Conservation (phyloP, 176 grass and related monocot species). For the Alloteropsis semialata region DNA sequence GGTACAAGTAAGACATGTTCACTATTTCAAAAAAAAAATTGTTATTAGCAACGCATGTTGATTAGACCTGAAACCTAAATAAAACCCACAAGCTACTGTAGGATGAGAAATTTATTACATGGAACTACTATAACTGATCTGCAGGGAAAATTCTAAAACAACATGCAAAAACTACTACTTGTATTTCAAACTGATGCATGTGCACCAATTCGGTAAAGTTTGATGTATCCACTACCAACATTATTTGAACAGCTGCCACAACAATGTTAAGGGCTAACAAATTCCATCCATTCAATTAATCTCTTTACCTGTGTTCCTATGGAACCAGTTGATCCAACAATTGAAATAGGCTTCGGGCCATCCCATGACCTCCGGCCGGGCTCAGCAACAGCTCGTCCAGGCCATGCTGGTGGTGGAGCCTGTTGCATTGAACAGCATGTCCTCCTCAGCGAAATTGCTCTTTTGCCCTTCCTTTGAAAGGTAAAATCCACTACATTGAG, state of each 20-base stretch:
- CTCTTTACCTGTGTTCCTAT: slow-evolving; percentile 87
- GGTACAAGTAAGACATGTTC: not conserved
- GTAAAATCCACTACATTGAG: slow-evolving; percentile 54
- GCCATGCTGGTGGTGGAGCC: slow-evolving; percentile 79
- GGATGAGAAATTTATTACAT: not conserved
- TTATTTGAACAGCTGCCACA: not conserved
- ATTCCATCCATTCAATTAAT: not conserved
- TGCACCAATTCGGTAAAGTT: not conserved
- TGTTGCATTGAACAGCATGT: slow-evolving; percentile 66
- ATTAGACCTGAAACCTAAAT: not conserved
- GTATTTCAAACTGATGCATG: not conserved
- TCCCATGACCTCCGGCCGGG: slow-evolving; percentile 63
- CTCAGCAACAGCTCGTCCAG: slow-evolving; percentile 73
- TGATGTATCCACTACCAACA: not conserved
- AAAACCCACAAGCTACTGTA: not conserved
- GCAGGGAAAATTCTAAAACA: not conserved
- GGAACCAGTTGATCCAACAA: slow-evolving; percentile 93
- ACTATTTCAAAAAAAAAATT: not conserved
- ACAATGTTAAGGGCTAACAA: not conserved
- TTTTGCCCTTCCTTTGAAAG: slow-evolving; percentile 57
- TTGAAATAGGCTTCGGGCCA: slow-evolving; percentile 83
- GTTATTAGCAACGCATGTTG: not conserved
- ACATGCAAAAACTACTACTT: not conserved
- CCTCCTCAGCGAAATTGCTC: slow-evolving; percentile 32
- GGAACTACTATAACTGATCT: not conserved